Evolutionary conservation across 768 basidiomycete species (phyloP), one percentile per base, ranked within the genome.

Genomic region (Russula brevipes): DNA sequence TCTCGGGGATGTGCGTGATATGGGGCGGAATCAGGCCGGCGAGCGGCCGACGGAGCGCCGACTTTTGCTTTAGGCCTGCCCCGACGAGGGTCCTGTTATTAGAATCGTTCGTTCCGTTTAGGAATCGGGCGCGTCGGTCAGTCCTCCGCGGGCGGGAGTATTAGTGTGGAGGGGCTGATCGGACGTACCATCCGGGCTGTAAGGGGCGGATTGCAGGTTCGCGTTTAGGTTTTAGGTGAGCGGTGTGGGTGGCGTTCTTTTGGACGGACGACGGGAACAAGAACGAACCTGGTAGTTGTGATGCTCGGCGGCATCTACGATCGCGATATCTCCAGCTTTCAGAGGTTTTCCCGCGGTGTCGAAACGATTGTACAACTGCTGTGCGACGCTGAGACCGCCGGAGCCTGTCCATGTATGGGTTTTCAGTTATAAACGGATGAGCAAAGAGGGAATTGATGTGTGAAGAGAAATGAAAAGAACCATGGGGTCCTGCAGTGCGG

Each of bases 331-430:
- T 30, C 85, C 89, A 19, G 79, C 73, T 46, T 80, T 82, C 42
- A 97, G 73, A 35, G 82, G 73, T 66, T 87, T 86, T 9, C 86
- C 88, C 49, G 87, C 85, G 12, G 80, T 77, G 66, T 81, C 80
- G 73, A 97, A 94, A 36, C 86, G 81, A 69, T 92, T 78, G 72
- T 87, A 91, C 51, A 98, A 84, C 75, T 98, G 94, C 68, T 90
- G 87, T 42, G 95, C 93, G 41, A 88, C 88, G 45, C 85, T 82
- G 49, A 97, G 73, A 42, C 94, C 94, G 56, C 81, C 92, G 33
- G 85, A 85, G 53, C 94, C 93, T 95, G 71, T 55, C 46, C 50
- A n/a, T 7, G 17, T 10, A 38, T 5, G 50, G 11, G 54, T 31
- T 60, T 31, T 60, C n/a, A 47, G 44, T 19, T 46, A 17, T 17